Evolutionary conservation across 495 filamentous ascomycete species (phyloP).

Genomic region (Aspergillus haitiensis): DNA sequence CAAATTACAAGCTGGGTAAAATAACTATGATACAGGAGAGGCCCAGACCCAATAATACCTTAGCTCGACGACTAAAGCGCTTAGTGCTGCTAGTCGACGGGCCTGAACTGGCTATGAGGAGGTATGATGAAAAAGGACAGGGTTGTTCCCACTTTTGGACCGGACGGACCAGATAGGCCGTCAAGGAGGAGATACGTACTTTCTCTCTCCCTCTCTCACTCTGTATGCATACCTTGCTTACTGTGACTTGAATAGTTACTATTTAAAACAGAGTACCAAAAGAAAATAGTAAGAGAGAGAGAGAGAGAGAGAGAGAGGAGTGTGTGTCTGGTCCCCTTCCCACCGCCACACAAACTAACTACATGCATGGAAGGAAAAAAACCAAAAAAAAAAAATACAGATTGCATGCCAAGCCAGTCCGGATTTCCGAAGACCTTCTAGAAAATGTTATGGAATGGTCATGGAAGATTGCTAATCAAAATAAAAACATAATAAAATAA

Average conservation of each 20-base stretch:
- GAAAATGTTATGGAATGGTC: constrained; percentile 36
- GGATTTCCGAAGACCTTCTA: constrained; percentile 42
- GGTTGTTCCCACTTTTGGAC: background rate
- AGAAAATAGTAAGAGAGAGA: no score
- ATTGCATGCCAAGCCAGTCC: constrained; percentile 31
- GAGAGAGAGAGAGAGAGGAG: background rate
- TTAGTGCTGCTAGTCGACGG: constrained; percentile 24
- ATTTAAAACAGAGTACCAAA: no score
- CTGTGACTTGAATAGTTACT: no score
- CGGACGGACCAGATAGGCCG: no score
- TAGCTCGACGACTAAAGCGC: background rate
- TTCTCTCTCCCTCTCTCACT: no score
- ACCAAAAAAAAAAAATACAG: background rate
- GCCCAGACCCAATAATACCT: constrained; percentile 1
- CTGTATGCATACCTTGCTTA: no score
- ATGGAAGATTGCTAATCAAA: constrained; percentile 26
- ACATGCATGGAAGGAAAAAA: constrained; percentile 3
- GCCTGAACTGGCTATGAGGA: constrained; percentile 18
- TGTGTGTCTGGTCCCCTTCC: constrained; percentile 8
- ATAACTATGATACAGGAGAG: background rate
- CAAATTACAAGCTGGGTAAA: background rate
- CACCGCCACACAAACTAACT: constrained; percentile 32
- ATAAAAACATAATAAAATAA: background rate
- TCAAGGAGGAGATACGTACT: no score
- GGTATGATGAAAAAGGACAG: background rate